These are phyloP conservation scores for Pisolithus sp. DNA, from an alignment of 768 basidiomycete genomes.

Conservation along the genomic window DNA sequence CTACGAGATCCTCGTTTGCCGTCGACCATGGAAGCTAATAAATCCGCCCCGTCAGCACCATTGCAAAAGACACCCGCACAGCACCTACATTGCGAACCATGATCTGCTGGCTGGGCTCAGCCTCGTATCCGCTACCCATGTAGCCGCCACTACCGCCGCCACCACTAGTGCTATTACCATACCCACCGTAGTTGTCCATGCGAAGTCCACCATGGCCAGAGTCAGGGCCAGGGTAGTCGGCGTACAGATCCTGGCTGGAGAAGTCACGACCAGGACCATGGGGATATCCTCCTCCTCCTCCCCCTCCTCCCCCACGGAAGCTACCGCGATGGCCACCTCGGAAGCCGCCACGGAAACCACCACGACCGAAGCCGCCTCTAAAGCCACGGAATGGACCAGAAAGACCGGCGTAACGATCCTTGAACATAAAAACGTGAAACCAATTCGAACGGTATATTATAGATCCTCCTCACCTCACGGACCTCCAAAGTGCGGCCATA, in stretches of 20 bases:
- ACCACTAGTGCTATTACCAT: constrained; percentile 26
- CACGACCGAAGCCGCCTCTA: constrained; percentile 46
- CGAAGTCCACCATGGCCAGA: constrained; percentile 30
- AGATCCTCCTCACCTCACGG: constrained; percentile 61
- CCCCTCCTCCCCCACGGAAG: too few species aligned
- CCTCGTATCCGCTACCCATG: constrained; percentile 38
- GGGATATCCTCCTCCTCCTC: constrained; percentile 51
- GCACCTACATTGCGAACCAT: constrained; percentile 93
- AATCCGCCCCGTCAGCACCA: not conserved
- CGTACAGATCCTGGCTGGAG: constrained; percentile 85
- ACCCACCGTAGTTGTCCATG: constrained; percentile 33
- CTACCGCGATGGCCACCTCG: constrained; percentile 49
- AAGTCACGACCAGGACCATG: constrained; percentile 55
- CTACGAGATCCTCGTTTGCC: constrained; percentile 96
- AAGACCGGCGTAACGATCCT: constrained; percentile 87
- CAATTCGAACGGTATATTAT: not conserved
- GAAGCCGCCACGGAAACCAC: constrained; percentile 50
- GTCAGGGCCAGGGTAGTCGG: constrained; percentile 88
- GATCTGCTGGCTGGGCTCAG: constrained; percentile 93
- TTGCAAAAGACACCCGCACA: not conserved
- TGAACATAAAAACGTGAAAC: not conserved
- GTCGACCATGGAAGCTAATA: constrained; percentile 94
- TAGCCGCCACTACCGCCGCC: constrained; percentile 10
- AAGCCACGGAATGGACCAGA: constrained; percentile 47
- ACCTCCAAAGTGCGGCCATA: constrained; percentile 94